Conservation (phyloP, 2,329 filamentous ascomycete species). For the Penicillium glabrum region DNA sequence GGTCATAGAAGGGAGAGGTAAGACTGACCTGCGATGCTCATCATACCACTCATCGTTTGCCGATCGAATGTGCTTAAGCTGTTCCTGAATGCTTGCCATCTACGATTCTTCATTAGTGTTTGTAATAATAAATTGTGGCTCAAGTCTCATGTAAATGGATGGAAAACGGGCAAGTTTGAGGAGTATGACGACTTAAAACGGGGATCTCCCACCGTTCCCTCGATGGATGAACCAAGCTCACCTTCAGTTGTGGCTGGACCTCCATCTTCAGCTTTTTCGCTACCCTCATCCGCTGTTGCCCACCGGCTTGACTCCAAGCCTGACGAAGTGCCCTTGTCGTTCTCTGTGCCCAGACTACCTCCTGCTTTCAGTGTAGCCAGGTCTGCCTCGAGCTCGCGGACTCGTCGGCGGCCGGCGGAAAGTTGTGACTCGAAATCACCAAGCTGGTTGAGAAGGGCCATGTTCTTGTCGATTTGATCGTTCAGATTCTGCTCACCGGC, state of each 20-base stretch:
- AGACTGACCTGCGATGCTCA: conserved; percentile 42
- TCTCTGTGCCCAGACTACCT: conserved; percentile 19
- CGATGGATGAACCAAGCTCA: conserved; percentile 49
- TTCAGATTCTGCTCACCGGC: conserved; percentile 38
- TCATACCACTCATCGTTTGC: conserved; percentile 47
- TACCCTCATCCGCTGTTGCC: conserved; percentile 36
- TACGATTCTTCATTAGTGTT: conserved; percentile 30
- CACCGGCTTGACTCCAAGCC: conserved; percentile 44
- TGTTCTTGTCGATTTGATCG: conserved; percentile 43
- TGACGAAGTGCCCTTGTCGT: conserved; percentile 28
- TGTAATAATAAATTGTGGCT: conserved; percentile 20
- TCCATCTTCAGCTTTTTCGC: conserved; percentile 31
- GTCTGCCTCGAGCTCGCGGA: conserved; percentile 42
- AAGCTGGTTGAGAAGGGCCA: conserved; percentile 40
- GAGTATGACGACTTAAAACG: conserved; percentile 35
- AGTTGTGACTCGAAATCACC: conserved; percentile 39
- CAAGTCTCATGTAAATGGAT: conserved; percentile 30
- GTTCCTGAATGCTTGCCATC: conserved; percentile 50
- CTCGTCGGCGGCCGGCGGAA: conserved; percentile 35
- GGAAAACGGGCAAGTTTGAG: conserved; percentile 31
- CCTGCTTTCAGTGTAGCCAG: conserved; percentile 37
- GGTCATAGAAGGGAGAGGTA: neutral
- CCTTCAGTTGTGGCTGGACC: conserved; percentile 40
- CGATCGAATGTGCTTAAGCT: conserved; percentile 47
- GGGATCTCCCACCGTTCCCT: conserved; percentile 49